phyloP scores from a whole-genome alignment of 768 basidiomycete species.

The Termitomyces sp. region DNA sequence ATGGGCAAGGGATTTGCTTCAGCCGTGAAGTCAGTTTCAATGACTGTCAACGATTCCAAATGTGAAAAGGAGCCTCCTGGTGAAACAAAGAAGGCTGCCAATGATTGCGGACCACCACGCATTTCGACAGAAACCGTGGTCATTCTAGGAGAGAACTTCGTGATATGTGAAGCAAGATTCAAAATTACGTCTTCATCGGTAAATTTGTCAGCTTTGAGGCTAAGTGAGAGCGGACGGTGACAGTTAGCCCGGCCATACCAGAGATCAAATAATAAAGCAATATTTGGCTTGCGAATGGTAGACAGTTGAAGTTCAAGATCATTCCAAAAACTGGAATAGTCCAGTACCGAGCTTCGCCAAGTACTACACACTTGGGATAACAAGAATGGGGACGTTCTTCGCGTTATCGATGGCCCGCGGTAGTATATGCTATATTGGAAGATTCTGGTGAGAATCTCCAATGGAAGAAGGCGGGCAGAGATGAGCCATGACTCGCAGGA shows the following conservation, averaged over 20 bases:
- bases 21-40: background rate
- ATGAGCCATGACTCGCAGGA: background rate
- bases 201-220: background rate
- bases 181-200: too few relatives aligned
- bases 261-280: background rate
- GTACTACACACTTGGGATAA: constrained; percentile 2
- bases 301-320: background rate
- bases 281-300: background rate
- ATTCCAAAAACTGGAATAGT: constrained; percentile 1
- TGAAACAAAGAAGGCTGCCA: background rate
- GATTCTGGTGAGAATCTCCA: background rate
- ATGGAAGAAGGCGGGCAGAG: constrained; percentile 1
- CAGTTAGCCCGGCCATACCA: background rate
- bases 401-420: background rate
- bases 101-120: background rate
- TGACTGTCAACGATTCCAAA: background rate
- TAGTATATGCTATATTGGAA: background rate
- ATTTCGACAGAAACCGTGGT: background rate
- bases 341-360: background rate
- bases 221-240: background rate
- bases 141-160: background rate
- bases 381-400: background rate
- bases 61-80: background rate
- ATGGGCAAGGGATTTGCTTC: background rate
- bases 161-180: background rate